Base-by-base conservation (phyloP, 768 basidiomycete species). In the Cantharellus anzutake region DNA sequence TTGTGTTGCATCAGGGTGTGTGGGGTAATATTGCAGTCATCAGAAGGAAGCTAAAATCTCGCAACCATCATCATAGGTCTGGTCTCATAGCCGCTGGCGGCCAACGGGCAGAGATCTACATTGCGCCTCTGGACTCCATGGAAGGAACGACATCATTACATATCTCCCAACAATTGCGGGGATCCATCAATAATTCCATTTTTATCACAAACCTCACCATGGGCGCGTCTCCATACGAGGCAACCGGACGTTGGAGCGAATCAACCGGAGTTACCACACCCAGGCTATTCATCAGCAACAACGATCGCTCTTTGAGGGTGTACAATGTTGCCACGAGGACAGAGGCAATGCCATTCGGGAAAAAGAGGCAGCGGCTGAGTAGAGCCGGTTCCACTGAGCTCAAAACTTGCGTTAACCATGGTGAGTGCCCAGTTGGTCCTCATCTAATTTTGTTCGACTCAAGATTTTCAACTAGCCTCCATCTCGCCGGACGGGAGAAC, bases 401-500 rank as follows among this genome's bases (percentile, higher is more conserved):
- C 11, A 76, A 78, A 61, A 86, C 86, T 4, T 79, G 86, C 2
- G 78, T 91, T 51, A 91, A 90, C 66, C 85, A 90, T 63, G 85
- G 86, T 88, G 64, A 59, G 85, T 74, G 40, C n/a, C 35, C 41
- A 3, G 38, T 4, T 5, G 14, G 50, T 14, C 60, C 56, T 58
- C 40, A 34, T 51, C 44, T 60, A 42, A 11, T 40, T 56, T 52
- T 37, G 61, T 63, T n/a, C 63, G 48, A 60, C 64, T 56, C 63
- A 58, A 48, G 60, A 48, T 44, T 20, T 62, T 53, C 51, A 59
- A 20, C n/a, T 65, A 93, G 89, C 87, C 3, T 91, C 91, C 4
- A 78, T 97, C 65, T 91, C 90, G 0, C 90, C 89, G 0, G 88
- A 94, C 66, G 85, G 90, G 0, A 78, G 80, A 51, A 90, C 84